Conservation (phyloP, 352 stramenopile genomes). For the Globisporangium radiosum region DNA sequence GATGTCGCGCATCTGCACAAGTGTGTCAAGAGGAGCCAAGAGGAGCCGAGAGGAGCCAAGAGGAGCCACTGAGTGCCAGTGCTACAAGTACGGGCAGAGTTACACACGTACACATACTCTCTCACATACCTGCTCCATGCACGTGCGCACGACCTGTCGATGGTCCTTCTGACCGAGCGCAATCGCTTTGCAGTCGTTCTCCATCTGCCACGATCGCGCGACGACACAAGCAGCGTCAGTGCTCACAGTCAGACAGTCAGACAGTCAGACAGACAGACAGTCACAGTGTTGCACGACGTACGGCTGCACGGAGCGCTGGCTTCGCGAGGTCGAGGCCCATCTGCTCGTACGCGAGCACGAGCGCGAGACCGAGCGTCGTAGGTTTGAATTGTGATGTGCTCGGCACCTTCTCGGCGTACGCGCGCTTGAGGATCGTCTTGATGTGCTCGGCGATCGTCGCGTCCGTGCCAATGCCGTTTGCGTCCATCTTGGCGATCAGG, state of each 20-base stretch:
- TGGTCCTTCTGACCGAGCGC: conserved; percentile 70
- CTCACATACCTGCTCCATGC: conserved; percentile 84
- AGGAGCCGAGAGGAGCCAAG: too few relatives aligned
- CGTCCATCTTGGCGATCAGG: conserved; percentile 93
- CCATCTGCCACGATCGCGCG: conserved; percentile 58
- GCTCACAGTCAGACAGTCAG: background rate
- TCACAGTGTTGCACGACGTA: conserved; percentile 20
- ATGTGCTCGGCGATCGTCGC: conserved; percentile 98
- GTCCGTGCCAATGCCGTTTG: conserved; percentile 93
- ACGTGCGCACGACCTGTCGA: conserved; percentile 67
- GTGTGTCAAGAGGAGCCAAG: too few relatives aligned
- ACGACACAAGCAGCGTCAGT: conserved; percentile 3
- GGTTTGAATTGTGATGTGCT: conserved; percentile 91
- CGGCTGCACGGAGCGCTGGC: conserved; percentile 88
- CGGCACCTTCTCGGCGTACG: conserved; percentile 96
- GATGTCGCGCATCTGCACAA: conserved; percentile 63
- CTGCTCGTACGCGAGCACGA: conserved; percentile 90
- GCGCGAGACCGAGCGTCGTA: conserved; percentile 81
- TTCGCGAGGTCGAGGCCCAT: conserved; percentile 96
- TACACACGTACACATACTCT: conserved; percentile 7
- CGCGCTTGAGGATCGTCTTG: conserved; percentile 96
- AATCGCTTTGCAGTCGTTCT: conserved; percentile 89
- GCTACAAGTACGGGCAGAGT: too few relatives aligned
- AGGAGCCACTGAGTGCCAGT: too few relatives aligned
- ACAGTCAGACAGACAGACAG: conserved; percentile 3